Evolutionary conservation across 805 yeast genomes (phyloP).

Genomic region (Barnettozyma pratensis): DNA sequence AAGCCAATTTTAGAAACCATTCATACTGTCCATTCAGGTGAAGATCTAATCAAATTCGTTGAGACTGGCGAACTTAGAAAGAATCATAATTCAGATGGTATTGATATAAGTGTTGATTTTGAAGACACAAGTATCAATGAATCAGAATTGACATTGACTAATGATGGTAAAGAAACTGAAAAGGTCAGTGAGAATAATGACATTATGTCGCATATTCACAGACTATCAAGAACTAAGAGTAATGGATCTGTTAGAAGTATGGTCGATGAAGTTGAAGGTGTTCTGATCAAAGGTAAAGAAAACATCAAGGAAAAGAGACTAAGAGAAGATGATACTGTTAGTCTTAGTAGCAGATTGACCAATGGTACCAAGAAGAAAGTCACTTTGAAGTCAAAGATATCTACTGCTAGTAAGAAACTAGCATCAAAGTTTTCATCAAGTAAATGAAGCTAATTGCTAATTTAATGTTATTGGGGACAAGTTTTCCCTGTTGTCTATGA

Average conservation of each 20-base stretch:
- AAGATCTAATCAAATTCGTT: slow-evolving; percentile 16
- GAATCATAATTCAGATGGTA: slow-evolving; percentile 32
- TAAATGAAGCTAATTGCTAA: background rate
- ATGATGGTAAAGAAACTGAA: background rate
- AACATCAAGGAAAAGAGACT: slow-evolving; percentile 9
- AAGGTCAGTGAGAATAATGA: background rate
- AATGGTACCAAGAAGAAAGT: slow-evolving; percentile 11
- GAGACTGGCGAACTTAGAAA: slow-evolving; percentile 13
- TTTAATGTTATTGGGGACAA: too few species aligned
- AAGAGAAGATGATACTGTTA: slow-evolving; percentile 12
- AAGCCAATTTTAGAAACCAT: slow-evolving; percentile 25
- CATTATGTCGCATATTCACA: background rate
- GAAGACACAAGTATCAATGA: slow-evolving; percentile 1
- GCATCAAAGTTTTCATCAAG: slow-evolving; percentile 19
- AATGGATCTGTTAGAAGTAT: background rate
- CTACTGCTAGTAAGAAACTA: slow-evolving; percentile 24
- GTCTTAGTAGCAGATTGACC: slow-evolving; percentile 1
- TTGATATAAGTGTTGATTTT: slow-evolving; percentile 16
- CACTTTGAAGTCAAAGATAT: slow-evolving; percentile 19
- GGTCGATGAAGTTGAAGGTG: slow-evolving; percentile 1
- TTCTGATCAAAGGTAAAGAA: background rate
- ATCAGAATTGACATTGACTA: background rate
- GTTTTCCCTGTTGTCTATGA: too few species aligned
- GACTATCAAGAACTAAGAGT: background rate
- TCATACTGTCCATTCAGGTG: slow-evolving; percentile 18